phyloP scores from a whole-genome alignment of 106 monocot genomes.

The Triglochin maritima region DNA sequence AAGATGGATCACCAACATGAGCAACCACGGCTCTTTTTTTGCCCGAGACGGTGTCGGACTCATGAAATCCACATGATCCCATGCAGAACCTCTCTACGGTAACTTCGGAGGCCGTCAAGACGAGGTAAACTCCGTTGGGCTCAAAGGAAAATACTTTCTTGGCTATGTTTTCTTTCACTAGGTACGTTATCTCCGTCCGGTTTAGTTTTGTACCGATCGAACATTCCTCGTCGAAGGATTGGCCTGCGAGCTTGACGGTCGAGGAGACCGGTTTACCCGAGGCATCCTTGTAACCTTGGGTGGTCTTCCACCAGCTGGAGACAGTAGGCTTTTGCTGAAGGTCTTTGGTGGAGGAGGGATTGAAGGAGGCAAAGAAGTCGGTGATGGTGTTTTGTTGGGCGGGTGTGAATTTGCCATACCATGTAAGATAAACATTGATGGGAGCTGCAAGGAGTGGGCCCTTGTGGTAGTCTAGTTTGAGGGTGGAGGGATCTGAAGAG shows the following conservation, averaged over 20 bases:
- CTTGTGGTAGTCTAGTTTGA: slow-evolving; percentile 8
- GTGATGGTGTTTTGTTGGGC: slow-evolving; percentile 27
- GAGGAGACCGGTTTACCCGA: not conserved
- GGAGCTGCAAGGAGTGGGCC: slow-evolving; percentile 11
- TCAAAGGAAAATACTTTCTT: not conserved
- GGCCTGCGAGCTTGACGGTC: slow-evolving; percentile 1
- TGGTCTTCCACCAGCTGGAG: slow-evolving; percentile 26
- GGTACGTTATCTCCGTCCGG: not conserved
- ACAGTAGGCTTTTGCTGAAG: slow-evolving; percentile 11
- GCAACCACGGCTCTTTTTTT: not conserved
- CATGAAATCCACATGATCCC: slow-evolving; percentile 9
- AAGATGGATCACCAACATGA: slow-evolving; percentile 5
- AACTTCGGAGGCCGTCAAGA: slow-evolving; percentile 9
- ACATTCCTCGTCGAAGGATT: not conserved
- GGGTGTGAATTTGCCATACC: slow-evolving; percentile 27
- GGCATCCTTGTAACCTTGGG: slow-evolving; percentile 18
- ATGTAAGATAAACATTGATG: slow-evolving; percentile 12
- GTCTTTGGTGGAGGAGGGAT: slow-evolving; percentile 4
- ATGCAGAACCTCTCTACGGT: slow-evolving; percentile 13
- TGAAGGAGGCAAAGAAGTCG: slow-evolving; percentile 51
- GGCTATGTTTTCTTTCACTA: not conserved
- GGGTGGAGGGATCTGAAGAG: too few relatives aligned
- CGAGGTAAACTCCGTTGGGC: not conserved
- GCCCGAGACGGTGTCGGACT: not conserved
- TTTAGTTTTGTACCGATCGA: slow-evolving; percentile 1